Conservation (phyloP, 1,139 yeast genomes). For the Schwanniomyces etchellsii region DNA sequence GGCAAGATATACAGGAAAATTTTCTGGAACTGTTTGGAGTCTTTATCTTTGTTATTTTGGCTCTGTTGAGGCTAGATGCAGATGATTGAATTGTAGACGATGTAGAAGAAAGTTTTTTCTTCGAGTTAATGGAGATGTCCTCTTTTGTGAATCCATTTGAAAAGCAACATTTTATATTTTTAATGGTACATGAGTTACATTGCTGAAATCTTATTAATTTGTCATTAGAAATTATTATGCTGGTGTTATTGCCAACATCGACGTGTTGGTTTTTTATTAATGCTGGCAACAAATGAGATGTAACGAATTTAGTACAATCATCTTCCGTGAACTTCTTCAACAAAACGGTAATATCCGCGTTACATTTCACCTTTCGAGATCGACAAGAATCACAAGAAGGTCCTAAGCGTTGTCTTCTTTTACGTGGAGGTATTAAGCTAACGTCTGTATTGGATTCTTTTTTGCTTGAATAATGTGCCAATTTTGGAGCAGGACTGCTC, state of each 20-base stretch:
- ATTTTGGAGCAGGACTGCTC: too few species aligned
- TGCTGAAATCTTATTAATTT: constrained; percentile 44
- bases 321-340: constrained; percentile 8
- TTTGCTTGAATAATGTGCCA: not conserved
- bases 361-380: constrained; percentile 68
- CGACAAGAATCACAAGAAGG: constrained; percentile 75
- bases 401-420: constrained; percentile 61
- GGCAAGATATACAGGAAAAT: constrained; percentile 30
- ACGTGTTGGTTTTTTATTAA: constrained; percentile 5
- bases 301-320: constrained; percentile 2
- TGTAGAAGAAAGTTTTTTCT: constrained; percentile 8
- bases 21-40: constrained; percentile 15
- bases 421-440: constrained; percentile 8
- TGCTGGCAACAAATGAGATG: constrained; percentile 2
- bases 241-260: constrained; percentile 6
- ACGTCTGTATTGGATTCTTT: not conserved
- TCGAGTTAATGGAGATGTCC: constrained; percentile 34
- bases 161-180: constrained; percentile 42
- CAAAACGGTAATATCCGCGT: constrained; percentile 47
- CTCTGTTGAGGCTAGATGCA: not conserved
- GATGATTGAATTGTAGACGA: not conserved
- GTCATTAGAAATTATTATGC: constrained; percentile 17
- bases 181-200: constrained; percentile 44
- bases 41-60: not conserved
- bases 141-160: constrained; percentile 59